Evolutionary conservation across 305 asterid species (phyloP), one percentile per base, ranked within the genome.

Genomic region (Solanum aculeatissimum): DNA sequence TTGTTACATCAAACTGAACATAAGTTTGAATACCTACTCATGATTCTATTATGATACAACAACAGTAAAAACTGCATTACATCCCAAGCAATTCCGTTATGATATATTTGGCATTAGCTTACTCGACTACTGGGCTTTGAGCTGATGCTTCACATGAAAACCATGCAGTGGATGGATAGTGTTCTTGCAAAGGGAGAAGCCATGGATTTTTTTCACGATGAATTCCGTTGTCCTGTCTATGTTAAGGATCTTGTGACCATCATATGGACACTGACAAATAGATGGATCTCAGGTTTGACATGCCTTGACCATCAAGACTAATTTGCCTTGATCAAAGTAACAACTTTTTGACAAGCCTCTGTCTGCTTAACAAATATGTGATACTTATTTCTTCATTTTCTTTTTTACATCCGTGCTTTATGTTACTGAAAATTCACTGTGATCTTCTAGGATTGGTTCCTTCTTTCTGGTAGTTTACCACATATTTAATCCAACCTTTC

Each of bases 201-300:
- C 18, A 71, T 88, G 85, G 89, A 93, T 40, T 95, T 94, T 90
- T 96, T 96, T 89, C 87, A 90, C 19, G 98, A 96, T 35, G 99
- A 96, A 86, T 96, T 91, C 78, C 99, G 99, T 13, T 95, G 98
- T 87, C 99, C 99, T 62, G 92, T 96, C 84, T 94, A 92, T 89
- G 97, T 96, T 63, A 94, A 91, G 88, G 99, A 96, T 90, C 92
- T 96, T 81, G 96, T 94, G 83, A 72, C 89, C 49, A 87, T 89
- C 89, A 85, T 93, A 49, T 84, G 87, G 74, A 62, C 85, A 49
- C 85, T 94, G 85, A 84, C 92, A n/a, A 80, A 83, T 85, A 88
- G 71, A 88, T 94, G 98, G 98, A 88, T 94, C 87, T 88, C 99
- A 94, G 99, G 99, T 96, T 85, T 54, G 93, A 81, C 83, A 75